A percentile compares a stretch with the other conserved stretches of the same genome.
These are phyloP conservation scores for Cladorrhinum samala DNA, from an alignment of 495 filamentous ascomycete species.

Conservation along the genomic window DNA sequence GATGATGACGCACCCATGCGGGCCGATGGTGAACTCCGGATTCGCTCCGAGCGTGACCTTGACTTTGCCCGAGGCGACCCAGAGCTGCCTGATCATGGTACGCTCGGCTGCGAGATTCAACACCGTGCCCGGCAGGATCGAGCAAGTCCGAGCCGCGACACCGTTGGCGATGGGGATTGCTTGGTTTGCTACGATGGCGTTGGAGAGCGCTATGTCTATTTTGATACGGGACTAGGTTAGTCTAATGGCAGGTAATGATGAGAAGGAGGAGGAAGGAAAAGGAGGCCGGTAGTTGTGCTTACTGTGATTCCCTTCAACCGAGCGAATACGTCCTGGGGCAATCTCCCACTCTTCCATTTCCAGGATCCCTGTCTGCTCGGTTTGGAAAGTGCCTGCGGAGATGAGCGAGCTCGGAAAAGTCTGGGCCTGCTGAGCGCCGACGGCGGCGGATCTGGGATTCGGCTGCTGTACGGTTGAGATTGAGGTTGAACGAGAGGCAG, in stretches of 20 bases:
- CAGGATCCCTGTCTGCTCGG: constrained; percentile 12
- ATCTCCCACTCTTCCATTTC: constrained; percentile 34
- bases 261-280: too few species aligned
- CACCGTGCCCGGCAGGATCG: constrained; percentile 24
- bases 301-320: constrained; percentile 9
- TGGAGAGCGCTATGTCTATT: too few species aligned
- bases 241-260: too few species aligned
- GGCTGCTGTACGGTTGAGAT: background rate
- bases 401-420: constrained; percentile 12
- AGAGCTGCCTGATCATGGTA: constrained; percentile 25
- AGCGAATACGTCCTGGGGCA: constrained; percentile 18
- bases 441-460: too few species aligned
- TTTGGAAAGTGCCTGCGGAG: constrained; percentile 5
- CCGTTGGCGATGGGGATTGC: constrained; percentile 14
- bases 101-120: constrained; percentile 17
- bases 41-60: constrained; percentile 22
- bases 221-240: too few species aligned
- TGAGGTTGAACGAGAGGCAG: too few species aligned
- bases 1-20: constrained; percentile 27
- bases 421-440: too few species aligned
- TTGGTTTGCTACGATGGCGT: too few species aligned
- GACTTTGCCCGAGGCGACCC: constrained; percentile 32
- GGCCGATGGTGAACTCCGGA: constrained; percentile 31
- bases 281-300: constrained; percentile 27
- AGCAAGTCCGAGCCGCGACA: constrained; percentile 27